These are phyloP conservation scores for Plasmopara muralis DNA, from an alignment of 352 stramenopile species.

Conservation along the genomic window DNA sequence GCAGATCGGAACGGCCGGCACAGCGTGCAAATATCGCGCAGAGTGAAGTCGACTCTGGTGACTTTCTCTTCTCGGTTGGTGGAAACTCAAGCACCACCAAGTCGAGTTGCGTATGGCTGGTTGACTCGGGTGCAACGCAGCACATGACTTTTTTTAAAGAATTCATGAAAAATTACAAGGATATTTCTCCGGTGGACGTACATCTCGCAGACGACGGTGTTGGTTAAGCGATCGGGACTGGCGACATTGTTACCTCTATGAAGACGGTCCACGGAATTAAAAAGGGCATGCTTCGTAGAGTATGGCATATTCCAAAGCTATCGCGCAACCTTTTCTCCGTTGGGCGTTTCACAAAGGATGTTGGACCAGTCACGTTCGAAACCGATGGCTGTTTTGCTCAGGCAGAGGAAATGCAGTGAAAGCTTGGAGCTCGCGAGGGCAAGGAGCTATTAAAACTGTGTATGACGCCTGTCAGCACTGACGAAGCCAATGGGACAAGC, in stretches of 20 bases:
- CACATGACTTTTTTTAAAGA: background rate
- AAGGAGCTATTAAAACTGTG: too few relatives aligned
- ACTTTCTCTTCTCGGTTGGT: background rate
- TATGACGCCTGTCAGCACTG: too few relatives aligned
- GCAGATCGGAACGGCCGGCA: too few relatives aligned
- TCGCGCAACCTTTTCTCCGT: background rate
- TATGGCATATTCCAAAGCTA: background rate
- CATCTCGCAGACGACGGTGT: background rate
- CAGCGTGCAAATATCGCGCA: too few relatives aligned
- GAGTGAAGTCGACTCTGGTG: background rate
- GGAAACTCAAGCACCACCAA: background rate
- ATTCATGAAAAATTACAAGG: background rate
- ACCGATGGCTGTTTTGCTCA: too few relatives aligned
- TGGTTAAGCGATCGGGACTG: background rate
- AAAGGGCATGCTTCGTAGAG: background rate
- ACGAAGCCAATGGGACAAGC: too few relatives aligned
- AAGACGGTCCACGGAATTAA: background rate
- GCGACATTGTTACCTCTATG: background rate
- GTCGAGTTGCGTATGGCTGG: background rate
- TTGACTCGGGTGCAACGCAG: background rate
- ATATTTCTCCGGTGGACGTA: background rate
- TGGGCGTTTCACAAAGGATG: too few relatives aligned
- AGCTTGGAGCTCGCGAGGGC: too few relatives aligned
- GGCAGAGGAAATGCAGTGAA: too few relatives aligned
- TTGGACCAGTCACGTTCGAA: too few relatives aligned